Conservation (phyloP, 331 rosid species). For the Acacia pycnantha region DNA sequence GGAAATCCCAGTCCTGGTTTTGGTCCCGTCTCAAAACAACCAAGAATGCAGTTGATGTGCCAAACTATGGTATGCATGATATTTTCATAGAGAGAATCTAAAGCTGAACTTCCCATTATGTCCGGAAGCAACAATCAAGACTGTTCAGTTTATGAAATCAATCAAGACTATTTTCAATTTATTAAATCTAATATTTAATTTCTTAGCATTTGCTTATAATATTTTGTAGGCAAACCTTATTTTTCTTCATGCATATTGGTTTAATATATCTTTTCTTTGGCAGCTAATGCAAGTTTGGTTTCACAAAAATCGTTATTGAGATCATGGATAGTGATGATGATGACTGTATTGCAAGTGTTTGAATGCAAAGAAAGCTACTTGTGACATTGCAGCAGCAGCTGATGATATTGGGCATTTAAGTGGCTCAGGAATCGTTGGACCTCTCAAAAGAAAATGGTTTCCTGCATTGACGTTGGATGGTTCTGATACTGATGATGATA, state of each 20-base stretch:
- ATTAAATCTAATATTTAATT: slow-evolving; percentile 5
- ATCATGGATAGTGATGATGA: slow-evolving; percentile 16
- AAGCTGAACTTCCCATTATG: neutral
- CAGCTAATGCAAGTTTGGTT: neutral
- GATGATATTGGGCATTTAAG: no score
- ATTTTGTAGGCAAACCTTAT: slow-evolving; percentile 5
- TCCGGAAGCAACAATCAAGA: neutral
- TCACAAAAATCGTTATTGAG: neutral
- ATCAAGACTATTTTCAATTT: neutral
- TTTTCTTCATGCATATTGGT: neutral
- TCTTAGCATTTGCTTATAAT: neutral
- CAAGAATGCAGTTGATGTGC: no score
- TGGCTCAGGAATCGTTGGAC: neutral
- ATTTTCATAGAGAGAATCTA: neutral
- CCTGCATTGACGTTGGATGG: neutral
- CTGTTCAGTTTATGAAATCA: neutral
- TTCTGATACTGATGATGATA: neutral
- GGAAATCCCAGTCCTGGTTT: no score
- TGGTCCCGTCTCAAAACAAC: no score
- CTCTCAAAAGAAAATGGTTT: slow-evolving; percentile 24
- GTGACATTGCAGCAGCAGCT: neutral
- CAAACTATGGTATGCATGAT: neutral
- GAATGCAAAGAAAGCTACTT: neutral
- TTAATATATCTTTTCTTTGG: slow-evolving; percentile 10
- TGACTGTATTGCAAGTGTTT: neutral